Base-by-base conservation (phyloP, 768 basidiomycete species). In the Podaxis sp. region DNA sequence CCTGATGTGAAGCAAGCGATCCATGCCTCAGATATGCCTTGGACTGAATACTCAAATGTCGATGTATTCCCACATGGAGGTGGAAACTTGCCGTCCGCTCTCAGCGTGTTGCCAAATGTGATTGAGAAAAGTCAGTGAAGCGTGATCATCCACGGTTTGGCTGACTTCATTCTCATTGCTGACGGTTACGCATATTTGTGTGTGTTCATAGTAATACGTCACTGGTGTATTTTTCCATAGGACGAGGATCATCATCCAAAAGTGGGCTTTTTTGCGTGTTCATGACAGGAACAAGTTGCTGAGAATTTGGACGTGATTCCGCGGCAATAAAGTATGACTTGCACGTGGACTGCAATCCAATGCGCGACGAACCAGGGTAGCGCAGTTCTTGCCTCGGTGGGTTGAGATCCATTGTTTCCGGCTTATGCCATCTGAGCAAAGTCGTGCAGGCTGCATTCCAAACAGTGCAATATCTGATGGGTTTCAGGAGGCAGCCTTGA, bases 41-140 rank as follows among this genome's bases (percentile, higher is more conserved):
- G 90, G 90, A 62, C 71, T 8, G 85, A 88, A 69, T 93, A 90
- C 71, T 82, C 86, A 1, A 72, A 82, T 66, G 61, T 80, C 4
- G 65, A 83, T 56, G 88, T 91, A 1, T 90, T 91, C 77, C 82
- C 84, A 1, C 67, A 77, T 3, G 85, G 85, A 12, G 90, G 91
- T 68, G 69, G 62, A 10, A 89, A 88, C 64, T 74, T 82, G 2
- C 89, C 89, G 0, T 80, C 89, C 8, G 80, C 83, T 0, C 78
- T 90, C 56, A 84, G 79, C 4, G 88, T 91, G 1, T 77, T 92
- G 4, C 89, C 90, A 4, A 87, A 78, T 64, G 89, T 90, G 58
- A 91, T 93, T 58, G 88, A 90, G 74, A 90, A 89, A 78, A 90
- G 78, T 71, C 75, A 83, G 57, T 78, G 88, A 56, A 82, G 79